phyloP scores from a whole-genome alignment of 441 rosid species.

The Melianthus villosus region DNA sequence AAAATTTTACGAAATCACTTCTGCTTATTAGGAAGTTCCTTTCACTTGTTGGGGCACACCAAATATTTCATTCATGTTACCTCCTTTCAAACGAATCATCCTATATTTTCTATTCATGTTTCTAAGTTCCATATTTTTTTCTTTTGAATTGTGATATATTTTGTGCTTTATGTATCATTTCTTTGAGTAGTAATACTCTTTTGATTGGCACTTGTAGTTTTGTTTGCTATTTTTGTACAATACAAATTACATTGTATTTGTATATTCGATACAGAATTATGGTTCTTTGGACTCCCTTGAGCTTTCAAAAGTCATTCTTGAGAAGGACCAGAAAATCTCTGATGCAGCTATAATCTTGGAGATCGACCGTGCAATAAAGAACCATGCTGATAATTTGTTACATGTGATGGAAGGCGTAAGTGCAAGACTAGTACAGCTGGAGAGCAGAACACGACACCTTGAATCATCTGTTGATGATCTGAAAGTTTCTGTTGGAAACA shows the following conservation, averaged over 20 bases:
- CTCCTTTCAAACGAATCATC: no score
- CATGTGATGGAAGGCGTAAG: constrained; percentile 27
- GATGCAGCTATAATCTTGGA: constrained; percentile 18
- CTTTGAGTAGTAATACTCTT: neutral
- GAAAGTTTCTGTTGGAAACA: constrained; percentile 58
- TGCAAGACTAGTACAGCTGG: constrained; percentile 31
- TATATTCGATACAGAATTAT: no score
- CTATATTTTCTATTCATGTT: neutral
- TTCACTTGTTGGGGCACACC: no score
- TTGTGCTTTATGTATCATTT: neutral
- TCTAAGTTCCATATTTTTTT: neutral
- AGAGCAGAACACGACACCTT: constrained; percentile 19
- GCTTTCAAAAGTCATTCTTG: no score
- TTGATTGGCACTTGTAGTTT: no score
- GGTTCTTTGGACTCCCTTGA: no score
- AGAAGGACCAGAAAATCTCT: no score
- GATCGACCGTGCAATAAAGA: constrained; percentile 32
- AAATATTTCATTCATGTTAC: no score
- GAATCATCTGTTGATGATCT: constrained; percentile 48
- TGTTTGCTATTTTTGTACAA: no score
- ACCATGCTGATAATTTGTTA: constrained; percentile 23
- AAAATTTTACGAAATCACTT: no score
- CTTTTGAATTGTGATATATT: neutral
- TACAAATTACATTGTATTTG: no score
- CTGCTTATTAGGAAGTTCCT: no score